phyloP scores from a whole-genome alignment of 1,139 yeast species.

The Diutina scorzettiae region DNA sequence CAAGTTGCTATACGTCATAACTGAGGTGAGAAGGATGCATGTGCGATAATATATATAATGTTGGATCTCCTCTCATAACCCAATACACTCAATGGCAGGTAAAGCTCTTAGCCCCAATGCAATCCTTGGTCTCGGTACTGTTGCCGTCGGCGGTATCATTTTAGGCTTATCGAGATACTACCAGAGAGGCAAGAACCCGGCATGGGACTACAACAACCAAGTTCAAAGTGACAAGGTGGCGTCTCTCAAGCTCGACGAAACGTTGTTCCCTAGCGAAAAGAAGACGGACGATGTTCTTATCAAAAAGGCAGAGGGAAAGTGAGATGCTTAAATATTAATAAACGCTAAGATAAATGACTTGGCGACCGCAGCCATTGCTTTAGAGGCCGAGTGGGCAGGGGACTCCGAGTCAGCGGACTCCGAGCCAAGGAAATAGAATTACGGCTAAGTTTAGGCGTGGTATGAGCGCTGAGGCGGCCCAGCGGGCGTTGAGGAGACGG shows the following conservation, averaged over 20 bases:
- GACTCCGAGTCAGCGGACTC: constrained; percentile 2
- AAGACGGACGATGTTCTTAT: background rate
- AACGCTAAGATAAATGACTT: background rate
- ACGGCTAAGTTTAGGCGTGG: background rate
- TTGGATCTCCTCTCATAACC: no score
- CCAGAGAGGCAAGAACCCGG: background rate
- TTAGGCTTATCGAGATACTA: background rate
- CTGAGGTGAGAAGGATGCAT: no score
- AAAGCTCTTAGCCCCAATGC: background rate
- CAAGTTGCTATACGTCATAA: no score
- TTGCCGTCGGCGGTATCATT: background rate
- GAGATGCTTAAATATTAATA: background rate
- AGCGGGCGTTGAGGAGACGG: background rate
- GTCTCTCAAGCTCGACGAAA: background rate
- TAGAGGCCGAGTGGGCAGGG: background rate
- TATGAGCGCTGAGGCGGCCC: background rate
- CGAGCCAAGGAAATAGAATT: constrained; percentile 1
- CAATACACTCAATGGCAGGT: background rate
- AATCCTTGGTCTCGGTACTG: background rate
- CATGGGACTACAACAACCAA: background rate
- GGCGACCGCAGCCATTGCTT: background rate
- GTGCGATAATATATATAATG: no score
- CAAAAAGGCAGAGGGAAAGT: background rate
- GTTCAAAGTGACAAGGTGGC: background rate
- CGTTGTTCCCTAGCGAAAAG: background rate